Evolutionary conservation across 1,139 yeast species (phyloP).

Genomic region (Debaryomyces psychrophilus): DNA sequence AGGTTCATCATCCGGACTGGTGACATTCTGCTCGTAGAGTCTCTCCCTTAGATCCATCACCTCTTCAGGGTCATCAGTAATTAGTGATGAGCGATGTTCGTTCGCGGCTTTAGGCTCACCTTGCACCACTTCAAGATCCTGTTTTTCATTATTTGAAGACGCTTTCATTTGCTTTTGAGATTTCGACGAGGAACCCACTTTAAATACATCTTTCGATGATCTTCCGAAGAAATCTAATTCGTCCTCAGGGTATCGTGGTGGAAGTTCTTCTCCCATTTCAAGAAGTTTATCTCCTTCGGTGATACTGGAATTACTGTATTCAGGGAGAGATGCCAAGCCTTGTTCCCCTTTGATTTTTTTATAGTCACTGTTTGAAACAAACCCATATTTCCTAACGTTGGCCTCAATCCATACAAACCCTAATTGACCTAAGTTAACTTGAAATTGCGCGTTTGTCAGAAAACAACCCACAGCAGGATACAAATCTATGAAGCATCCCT

Average conservation of each 20-base stretch:
- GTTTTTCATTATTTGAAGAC: constrained; percentile 14
- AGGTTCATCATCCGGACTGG: constrained; percentile 11
- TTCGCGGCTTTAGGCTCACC: constrained; percentile 14
- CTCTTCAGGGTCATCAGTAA: constrained; percentile 44
- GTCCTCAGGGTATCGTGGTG: constrained; percentile 67
- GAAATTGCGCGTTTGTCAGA: constrained; percentile 70
- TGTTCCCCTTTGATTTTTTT: constrained; percentile 46
- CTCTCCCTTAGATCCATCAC: constrained; percentile 44
- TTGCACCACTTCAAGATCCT: constrained; percentile 17
- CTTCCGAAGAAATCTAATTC: constrained; percentile 69
- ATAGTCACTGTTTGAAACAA: constrained; percentile 65
- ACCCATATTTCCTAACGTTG: constrained; percentile 89
- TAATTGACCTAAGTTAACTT: constrained; percentile 84
- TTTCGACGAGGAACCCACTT: constrained; percentile 29
- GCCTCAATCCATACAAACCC: constrained; percentile 97
- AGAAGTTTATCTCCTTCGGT: constrained; percentile 49
- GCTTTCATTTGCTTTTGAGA: constrained; percentile 17
- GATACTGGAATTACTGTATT: constrained; percentile 32
- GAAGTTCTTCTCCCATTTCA: constrained; percentile 74
- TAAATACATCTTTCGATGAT: constrained; percentile 23
- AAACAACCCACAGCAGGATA: constrained; percentile 90
- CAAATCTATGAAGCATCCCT: constrained; percentile 75
- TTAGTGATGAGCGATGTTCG: constrained; percentile 21
- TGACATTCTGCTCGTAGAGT: constrained; percentile 35
- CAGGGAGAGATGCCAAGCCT: constrained; percentile 48